Evolutionary conservation across 345 rosid genomes (phyloP).

Genomic region (Rubroshorea leprosula): DNA sequence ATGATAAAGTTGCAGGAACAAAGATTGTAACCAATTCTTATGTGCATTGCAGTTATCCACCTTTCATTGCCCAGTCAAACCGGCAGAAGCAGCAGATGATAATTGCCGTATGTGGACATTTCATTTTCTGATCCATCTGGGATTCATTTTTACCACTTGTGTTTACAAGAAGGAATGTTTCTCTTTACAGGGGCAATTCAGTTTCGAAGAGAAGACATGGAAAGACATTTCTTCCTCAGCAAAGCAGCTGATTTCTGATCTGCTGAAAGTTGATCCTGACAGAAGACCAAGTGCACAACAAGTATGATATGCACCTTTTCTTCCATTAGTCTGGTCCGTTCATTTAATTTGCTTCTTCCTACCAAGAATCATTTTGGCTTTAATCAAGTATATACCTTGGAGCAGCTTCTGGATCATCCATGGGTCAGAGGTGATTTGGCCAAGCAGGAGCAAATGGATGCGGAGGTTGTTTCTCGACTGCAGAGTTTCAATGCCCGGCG

Average conservation of each 20-base stretch:
- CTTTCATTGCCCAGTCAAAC: slow-evolving; percentile 57
- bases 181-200: slow-evolving; percentile 46
- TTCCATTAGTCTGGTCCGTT: not conserved
- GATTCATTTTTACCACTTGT: not conserved
- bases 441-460: slow-evolving; percentile 54
- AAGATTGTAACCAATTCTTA: not conserved
- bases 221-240: slow-evolving; percentile 55
- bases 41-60: slow-evolving; percentile 45
- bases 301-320: slow-evolving; percentile 22
- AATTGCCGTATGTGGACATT: slow-evolving; percentile 31
- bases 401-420: slow-evolving; percentile 48
- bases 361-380: not conserved
- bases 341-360: not conserved
- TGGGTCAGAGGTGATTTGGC: slow-evolving; percentile 66
- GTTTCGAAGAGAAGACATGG: slow-evolving; percentile 59
- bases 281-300: slow-evolving; percentile 54
- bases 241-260: slow-evolving; percentile 45
- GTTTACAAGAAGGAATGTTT: not conserved
- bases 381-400: not conserved
- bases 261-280: slow-evolving; percentile 53
- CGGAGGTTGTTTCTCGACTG: slow-evolving; percentile 50
- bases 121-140: too few species aligned
- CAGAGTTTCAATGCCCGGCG: slow-evolving; percentile 56
- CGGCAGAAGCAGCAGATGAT: slow-evolving; percentile 64
- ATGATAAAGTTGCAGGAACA: not conserved